Percentiles rank a stretch among this genome's conserved stretches.
These are phyloP conservation scores for Malus sylvestris DNA, from an alignment of 306 rosid genomes.

Conservation along the genomic window DNA sequence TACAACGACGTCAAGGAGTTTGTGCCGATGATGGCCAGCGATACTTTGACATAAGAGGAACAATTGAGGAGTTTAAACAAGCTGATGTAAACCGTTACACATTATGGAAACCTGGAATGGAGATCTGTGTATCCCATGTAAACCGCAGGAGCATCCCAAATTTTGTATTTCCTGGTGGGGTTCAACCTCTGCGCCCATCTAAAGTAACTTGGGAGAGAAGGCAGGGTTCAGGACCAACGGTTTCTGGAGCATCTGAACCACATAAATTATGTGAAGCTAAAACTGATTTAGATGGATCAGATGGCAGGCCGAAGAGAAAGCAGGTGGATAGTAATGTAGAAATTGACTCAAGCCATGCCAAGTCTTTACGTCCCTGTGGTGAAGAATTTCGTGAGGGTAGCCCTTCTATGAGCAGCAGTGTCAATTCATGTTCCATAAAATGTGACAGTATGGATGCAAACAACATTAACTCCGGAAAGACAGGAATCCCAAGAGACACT, in stretches of 20 bases:
- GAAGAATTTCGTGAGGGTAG: slow-evolving; percentile 43
- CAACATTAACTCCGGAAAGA: slow-evolving; percentile 20
- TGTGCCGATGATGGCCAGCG: slow-evolving; percentile 54
- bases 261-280: slow-evolving; percentile 11
- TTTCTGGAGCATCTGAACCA: slow-evolving; percentile 16
- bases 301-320: slow-evolving; percentile 58
- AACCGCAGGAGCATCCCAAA: slow-evolving; percentile 64
- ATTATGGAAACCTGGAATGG: slow-evolving; percentile 68
- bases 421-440: slow-evolving; percentile 39
- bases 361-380: slow-evolving; percentile 23
- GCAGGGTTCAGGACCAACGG: slow-evolving; percentile 50
- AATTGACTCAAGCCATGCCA: slow-evolving; percentile 27
- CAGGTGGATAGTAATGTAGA: slow-evolving; percentile 43
- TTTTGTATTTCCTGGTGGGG: slow-evolving; percentile 76
- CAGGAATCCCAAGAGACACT: slow-evolving; percentile 29
- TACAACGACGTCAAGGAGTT: slow-evolving; percentile 79
- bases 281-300: slow-evolving; percentile 34
- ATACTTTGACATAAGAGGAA: slow-evolving; percentile 62
- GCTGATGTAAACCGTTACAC: slow-evolving; percentile 49
- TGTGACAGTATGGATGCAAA: slow-evolving; percentile 35
- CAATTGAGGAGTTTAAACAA: slow-evolving; percentile 71
- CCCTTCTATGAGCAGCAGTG: slow-evolving; percentile 27
- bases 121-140: slow-evolving; percentile 66
- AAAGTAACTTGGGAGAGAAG: slow-evolving; percentile 51
- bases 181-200: slow-evolving; percentile 49